phyloP scores from a whole-genome alignment of 345 rosid species.

The Pseudoturritis turrita region DNA sequence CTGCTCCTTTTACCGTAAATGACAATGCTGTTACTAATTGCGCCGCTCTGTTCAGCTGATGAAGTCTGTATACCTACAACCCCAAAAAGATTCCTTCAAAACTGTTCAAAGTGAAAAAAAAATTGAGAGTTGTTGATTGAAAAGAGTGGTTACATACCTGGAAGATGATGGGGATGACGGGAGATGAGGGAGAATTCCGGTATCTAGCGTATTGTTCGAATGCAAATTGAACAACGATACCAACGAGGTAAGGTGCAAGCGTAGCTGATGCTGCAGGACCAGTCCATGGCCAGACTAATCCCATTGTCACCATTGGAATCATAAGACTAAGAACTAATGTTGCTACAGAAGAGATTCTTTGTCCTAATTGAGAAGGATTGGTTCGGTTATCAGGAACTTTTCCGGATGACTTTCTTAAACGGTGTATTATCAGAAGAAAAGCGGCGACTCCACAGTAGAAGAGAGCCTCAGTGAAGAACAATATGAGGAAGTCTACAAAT shows the following conservation, averaged over 20 bases:
- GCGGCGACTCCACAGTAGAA: conserved; percentile 86
- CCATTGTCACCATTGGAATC: conserved; percentile 97
- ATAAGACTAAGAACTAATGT: conserved; percentile 85
- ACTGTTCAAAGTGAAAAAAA: not conserved
- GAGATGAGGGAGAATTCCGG: conserved; percentile 70
- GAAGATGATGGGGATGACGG: conserved; percentile 72
- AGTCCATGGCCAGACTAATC: conserved; percentile 99
- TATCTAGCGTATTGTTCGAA: conserved; percentile 83
- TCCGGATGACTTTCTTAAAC: conserved; percentile 45
- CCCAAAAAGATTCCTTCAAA: conserved; percentile 1
- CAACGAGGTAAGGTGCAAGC: conserved; percentile 94
- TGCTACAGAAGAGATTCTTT: conserved; percentile 80
- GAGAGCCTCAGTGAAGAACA: conserved; percentile 97
- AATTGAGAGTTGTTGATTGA: not conserved
- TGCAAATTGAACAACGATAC: conserved; percentile 89
- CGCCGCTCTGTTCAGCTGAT: conserved; percentile 93
- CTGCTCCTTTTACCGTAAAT: conserved; percentile 87
- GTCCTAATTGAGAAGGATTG: conserved; percentile 51
- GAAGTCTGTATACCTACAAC: conserved; percentile 86
- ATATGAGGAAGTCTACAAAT: conserved; percentile 82
- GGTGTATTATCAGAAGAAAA: conserved; percentile 70
- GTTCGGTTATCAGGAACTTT: conserved; percentile 20
- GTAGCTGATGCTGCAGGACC: conserved; percentile 99
- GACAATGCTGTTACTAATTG: conserved; percentile 94
- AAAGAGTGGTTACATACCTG: conserved; percentile 48